These are phyloP conservation scores for Odontarrhena argentea DNA, from an alignment of 345 rosid genomes.

Conservation along the genomic window DNA sequence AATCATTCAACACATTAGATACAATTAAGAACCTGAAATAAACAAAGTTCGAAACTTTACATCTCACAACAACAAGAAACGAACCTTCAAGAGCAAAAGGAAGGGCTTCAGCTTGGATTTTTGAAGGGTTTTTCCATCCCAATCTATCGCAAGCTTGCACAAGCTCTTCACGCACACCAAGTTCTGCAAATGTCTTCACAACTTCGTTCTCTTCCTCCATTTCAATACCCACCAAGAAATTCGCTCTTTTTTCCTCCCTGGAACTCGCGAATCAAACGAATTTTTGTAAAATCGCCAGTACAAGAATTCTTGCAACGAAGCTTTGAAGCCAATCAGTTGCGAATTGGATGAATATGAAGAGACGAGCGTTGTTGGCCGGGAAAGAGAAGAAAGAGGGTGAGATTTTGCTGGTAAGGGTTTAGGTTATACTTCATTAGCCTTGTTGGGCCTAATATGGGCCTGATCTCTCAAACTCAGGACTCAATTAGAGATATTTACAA, in stretches of 20 bases:
- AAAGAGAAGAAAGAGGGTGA: neutral
- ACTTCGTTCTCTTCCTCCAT: conserved; percentile 63
- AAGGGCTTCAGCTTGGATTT: conserved; percentile 82
- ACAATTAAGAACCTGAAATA: too few species aligned
- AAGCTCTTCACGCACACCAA: conserved; percentile 73
- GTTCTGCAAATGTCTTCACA: conserved; percentile 62
- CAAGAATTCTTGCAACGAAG: neutral
- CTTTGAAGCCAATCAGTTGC: conserved; percentile 3
- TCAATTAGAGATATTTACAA: neutral
- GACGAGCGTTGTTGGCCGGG: neutral
- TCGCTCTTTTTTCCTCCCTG: neutral
- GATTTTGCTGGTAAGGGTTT: conserved; percentile 10
- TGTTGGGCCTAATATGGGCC: conserved; percentile 16
- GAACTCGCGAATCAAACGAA: neutral
- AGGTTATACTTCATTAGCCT: neutral
- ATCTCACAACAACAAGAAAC: neutral
- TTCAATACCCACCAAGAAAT: conserved; percentile 5
- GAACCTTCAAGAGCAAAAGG: conserved; percentile 79
- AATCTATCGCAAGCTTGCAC: conserved; percentile 69
- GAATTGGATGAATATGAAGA: neutral
- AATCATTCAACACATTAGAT: neutral
- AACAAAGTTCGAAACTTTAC: neutral
- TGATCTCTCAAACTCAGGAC: neutral
- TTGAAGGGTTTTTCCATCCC: conserved; percentile 78
- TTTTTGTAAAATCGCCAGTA: neutral